Base-by-base conservation (phyloP, 768 basidiomycete genomes). In the Atractiella rhizophila region DNA sequence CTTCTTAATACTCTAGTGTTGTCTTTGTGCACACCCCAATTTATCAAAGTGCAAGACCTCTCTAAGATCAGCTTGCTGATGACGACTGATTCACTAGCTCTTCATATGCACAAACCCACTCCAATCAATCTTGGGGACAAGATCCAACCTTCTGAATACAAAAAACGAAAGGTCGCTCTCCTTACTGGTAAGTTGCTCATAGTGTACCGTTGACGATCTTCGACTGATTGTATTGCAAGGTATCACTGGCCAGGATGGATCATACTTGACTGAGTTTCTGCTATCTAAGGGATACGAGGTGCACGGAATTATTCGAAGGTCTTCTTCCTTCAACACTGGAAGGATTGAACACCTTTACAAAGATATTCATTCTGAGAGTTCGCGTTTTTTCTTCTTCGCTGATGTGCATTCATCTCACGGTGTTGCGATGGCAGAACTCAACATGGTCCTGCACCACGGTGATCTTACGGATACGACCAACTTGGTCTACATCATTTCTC, bases 291-390 rank as follows among this genome's bases (percentile, higher is more conserved):
- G 60, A 24, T 62, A 62, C 50, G 53, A 57, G 40, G 60, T 62
- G 3, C 60, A 62, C 49, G 60, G 59, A 9, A 44, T 56, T 63
- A 91, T 96, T 53, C 77, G 86, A 51, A 78, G 86, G 43, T 91
- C 85, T 25, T 94, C 88, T 18, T 85, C 79, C 53, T 96, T 96
- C 72, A 96, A 96, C 62, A 96, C 86, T 41, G 78, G 77, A 52
- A 76, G 86, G 54, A 64, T 96, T 54, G 76, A 88, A 53, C 81
- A 91, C 61, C 70, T 94, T 20, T 86, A 86, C 61, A 71, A 70
- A 51, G 86, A 91, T 60, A 76, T 77, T 51, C 85, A 88, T 27
- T 21, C 28, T 28, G 32, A 19, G 5, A 19, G 16, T 11, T 27
- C 8, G 25, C 18, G 23, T 20, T 19, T 28, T 19, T 24, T 47